Base-by-base conservation (phyloP, 2,329 filamentous ascomycete species). In the Dactylellina cionopaga region DNA sequence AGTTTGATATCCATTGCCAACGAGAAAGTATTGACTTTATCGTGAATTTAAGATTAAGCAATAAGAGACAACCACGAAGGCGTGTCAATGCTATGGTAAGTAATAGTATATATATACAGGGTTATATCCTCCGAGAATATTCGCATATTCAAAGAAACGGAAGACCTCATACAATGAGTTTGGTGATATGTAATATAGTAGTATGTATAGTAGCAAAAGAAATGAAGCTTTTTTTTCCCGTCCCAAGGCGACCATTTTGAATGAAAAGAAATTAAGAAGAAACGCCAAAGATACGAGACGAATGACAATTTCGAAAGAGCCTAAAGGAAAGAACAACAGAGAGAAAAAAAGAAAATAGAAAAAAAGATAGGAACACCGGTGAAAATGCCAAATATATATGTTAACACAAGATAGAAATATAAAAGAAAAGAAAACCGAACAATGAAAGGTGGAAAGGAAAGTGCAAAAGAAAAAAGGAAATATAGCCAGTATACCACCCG, bases 401-500 rank as follows among this genome's bases (percentile, higher is more conserved):
- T 13, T n/a, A 31, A n/a, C 24, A 35, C 54, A 35, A 41, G 13
- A 11, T 52, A 25, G 7, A 47, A 6, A 5, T 39, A 37, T 15
- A 51, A 33, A 55, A 31, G 51, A 52, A 29, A 4, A 41, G 44
- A 44, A 43, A 33, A 60, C 10, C 24, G 33, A 31, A 19, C 22
- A 59, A n/a, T 19, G 15, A 44, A 51, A 19, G 29, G 43, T 51
- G 25, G 15, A 60, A 55, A 15, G n/a, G 31, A 54, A 56, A 52
- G 25, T 41, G 37, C 25, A 44, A 15, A 39, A 41, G 37, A 24
- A 31, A 4, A 17, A 54, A 41, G 51, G 37, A 70, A 64, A 71
- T 71, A 71, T 71, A 71, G 29, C 58, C 66, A 71, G 54, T 69
- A 71, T 71, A 71, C 66, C 58, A 64, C 66, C 58, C 24, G 58